Evolutionary conservation across 192 early-diverging fungal species (phyloP).

Genomic region (Coemansia sp.): DNA sequence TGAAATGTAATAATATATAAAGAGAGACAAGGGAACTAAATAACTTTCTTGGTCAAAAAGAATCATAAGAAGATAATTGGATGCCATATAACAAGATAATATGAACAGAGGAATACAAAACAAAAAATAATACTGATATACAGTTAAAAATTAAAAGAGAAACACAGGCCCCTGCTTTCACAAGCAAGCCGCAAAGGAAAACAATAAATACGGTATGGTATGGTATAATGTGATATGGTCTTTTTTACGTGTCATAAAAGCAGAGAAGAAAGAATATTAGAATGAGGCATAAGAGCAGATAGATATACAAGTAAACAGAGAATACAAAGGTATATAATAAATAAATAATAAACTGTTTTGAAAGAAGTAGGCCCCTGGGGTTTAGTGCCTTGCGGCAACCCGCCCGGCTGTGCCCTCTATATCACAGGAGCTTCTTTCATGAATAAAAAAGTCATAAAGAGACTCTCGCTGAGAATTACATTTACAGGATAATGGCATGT

Average conservation of each 20-base stretch:
- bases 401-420: neutral
- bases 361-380: neutral
- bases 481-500: neutral
- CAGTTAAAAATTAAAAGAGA: neutral
- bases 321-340: constrained; percentile 4
- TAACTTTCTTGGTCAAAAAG: neutral
- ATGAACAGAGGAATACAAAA: neutral
- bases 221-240: no score
- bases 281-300: no score
- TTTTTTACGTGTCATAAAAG: neutral
- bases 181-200: neutral
- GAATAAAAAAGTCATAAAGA: neutral
- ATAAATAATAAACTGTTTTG: neutral
- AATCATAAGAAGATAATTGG: neutral
- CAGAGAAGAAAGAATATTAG: neutral
- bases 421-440: neutral
- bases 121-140: constrained; percentile 4
- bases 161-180: neutral
- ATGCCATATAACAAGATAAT: neutral
- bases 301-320: neutral
- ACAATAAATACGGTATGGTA: neutral
- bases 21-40: neutral
- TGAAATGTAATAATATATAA: constrained; percentile 9
- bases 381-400: neutral
- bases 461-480: constrained; percentile 4